Evolutionary conservation across 352 stramenopile genomes (phyloP), one percentile per base, ranked within the genome.

Genomic region (Phytophthora europaea): DNA sequence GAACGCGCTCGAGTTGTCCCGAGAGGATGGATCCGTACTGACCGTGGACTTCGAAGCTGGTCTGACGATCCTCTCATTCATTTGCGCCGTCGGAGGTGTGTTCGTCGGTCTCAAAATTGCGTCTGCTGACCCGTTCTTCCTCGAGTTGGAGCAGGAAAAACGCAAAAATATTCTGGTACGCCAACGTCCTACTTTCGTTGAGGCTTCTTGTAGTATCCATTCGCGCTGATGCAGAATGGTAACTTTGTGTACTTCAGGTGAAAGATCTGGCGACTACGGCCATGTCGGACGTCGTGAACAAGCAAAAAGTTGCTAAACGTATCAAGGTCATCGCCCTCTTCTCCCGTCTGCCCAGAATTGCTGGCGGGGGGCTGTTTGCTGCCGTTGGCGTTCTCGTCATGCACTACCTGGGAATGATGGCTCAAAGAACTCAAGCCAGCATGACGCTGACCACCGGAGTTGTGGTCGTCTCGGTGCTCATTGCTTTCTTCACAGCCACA

Each of bases 351-450:
- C 84, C 75, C 60, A 73, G 80, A 6, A 92, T 92, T 59, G 70
- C 79, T 8, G 58, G 82, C 6, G 84, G 82, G 9, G 81, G 81
- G 2, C 34, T 90, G 9, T 87, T 88, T 23, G 83, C 86, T 1
- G 84, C 82, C 1, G 53, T 91, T 3, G 86, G 86, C 7, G 84
- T 93, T 8, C 80, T 93, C 13, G 83, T 84, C 2, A 93, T 93
- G 86, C 86, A 92, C 61, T 93, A 90, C 72, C 55, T 92, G n/a
- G 86, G 84, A 12, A 93, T 93, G 86, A 75, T 89, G 70, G 86
- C 81, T 1, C 81, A 92, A 64, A 84, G 83, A 54, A 73, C 81
- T 15, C 73, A 85, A 28, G 59, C 76, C 0, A 58, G 61, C 6
- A 84, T 90, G 81, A 67, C 64, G 3, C 80, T 86, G 22, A 68